Evolutionary conservation across 1,284 basidiomycete species (phyloP).

Genomic region (Cutaneotrichosporon cutaneum): DNA sequence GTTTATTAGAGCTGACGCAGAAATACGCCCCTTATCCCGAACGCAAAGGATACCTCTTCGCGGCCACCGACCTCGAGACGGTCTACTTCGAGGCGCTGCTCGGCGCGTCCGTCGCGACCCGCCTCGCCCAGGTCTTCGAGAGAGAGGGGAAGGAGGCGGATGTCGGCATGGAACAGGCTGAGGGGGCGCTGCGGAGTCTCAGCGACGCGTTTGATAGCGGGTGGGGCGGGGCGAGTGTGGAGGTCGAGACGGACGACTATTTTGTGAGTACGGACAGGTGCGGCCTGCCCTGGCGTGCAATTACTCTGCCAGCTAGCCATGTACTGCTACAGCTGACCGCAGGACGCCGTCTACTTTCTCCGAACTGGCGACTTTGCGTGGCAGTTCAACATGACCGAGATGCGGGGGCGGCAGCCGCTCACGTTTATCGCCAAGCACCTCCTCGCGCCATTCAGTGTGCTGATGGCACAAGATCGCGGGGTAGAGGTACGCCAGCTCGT

Average conservation of each 20-base stretch:
- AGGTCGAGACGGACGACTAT: conserved; percentile 31
- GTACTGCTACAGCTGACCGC: too few relatives aligned
- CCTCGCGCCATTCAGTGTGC: conserved; percentile 28
- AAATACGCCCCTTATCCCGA: conserved; percentile 40
- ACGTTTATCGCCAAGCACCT: conserved; percentile 35
- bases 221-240: conserved; percentile 26
- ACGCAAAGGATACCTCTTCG: conserved; percentile 36
- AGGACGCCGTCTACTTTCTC: conserved; percentile 30
- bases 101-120: conserved; percentile 26
- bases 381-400: conserved; percentile 37
- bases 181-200: conserved; percentile 23
- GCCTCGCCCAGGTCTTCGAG: conserved; percentile 18
- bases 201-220: conserved; percentile 22
- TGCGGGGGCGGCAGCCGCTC: conserved; percentile 27
- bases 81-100: conserved; percentile 35
- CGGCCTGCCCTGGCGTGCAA: too few relatives aligned
- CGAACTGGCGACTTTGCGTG: conserved; percentile 22
- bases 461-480: conserved; percentile 29
- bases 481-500: conserved; percentile 19
- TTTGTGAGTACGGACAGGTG: conserved; percentile 35
- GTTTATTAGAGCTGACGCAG: conserved; percentile 13
- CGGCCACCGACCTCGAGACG: conserved; percentile 35
- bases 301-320: too few relatives aligned
- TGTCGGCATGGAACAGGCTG: conserved; percentile 12
- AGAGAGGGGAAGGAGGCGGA: conserved; percentile 12